phyloP scores from a whole-genome alignment of 1,284 basidiomycete genomes.

The Austropuccinia psidii region DNA sequence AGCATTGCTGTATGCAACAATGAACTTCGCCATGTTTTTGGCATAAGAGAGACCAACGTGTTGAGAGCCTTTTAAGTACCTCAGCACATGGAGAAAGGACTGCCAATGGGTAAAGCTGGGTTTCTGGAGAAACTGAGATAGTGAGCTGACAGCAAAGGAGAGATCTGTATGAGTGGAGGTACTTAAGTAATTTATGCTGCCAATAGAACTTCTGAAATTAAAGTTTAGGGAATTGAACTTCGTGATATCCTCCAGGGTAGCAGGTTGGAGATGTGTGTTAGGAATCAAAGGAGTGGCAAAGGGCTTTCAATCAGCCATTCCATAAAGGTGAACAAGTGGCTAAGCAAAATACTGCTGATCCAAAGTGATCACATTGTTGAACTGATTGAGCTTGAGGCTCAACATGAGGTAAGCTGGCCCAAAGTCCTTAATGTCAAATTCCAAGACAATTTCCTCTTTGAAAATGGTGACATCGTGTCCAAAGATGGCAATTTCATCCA shows the following conservation, averaged over 20 bases:
- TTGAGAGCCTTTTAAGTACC: background rate
- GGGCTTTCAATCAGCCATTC: too few relatives aligned
- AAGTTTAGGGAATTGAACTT: background rate
- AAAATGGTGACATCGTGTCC: too few relatives aligned
- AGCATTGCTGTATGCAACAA: background rate
- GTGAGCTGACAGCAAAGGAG: background rate
- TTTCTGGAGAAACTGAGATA: background rate
- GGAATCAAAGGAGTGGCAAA: background rate
- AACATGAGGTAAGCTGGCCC: too few relatives aligned
- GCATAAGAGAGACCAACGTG: background rate
- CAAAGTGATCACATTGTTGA: too few relatives aligned
- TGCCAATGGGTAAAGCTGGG: background rate
- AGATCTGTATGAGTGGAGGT: background rate
- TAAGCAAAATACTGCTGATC: too few relatives aligned
- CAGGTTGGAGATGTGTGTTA: background rate
- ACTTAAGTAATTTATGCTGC: too few relatives aligned
- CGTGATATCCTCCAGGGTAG: background rate
- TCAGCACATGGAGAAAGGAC: background rate
- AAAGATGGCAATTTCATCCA: too few relatives aligned
- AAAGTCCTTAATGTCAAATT: too few relatives aligned
- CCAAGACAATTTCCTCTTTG: too few relatives aligned
- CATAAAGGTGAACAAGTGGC: too few relatives aligned
- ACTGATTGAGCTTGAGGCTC: too few relatives aligned
- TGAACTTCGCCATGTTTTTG: background rate
- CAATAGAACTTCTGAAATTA: background rate